phyloP scores from a whole-genome alignment of 2,329 filamentous ascomycete genomes.

The Penicillium olsonii region DNA sequence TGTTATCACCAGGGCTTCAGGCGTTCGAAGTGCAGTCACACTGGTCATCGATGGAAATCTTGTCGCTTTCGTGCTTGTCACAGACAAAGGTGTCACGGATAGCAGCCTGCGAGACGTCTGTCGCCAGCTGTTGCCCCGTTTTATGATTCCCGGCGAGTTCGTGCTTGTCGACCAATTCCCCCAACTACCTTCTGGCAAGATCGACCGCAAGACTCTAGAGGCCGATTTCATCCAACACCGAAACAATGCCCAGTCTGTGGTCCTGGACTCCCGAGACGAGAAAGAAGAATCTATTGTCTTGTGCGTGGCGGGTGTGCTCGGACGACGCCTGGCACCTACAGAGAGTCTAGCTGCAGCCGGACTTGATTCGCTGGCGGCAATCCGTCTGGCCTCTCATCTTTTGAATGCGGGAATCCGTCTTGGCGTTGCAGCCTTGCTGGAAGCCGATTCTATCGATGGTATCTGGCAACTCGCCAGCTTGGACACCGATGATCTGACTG shows the following conservation, averaged over 20 bases:
- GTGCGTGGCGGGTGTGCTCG: slow-evolving; percentile 47
- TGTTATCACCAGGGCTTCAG: slow-evolving; percentile 61
- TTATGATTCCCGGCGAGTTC: slow-evolving; percentile 80
- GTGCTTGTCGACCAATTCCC: slow-evolving; percentile 67
- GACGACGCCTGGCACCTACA: slow-evolving; percentile 35
- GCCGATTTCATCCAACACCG: slow-evolving; percentile 51
- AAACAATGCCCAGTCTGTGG: slow-evolving; percentile 11
- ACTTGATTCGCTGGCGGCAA: slow-evolving; percentile 67
- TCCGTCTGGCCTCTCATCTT: slow-evolving; percentile 65
- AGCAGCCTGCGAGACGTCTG: slow-evolving; percentile 60
- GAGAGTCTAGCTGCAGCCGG: slow-evolving; percentile 57
- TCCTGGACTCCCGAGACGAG: slow-evolving; percentile 24
- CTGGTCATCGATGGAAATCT: slow-evolving; percentile 68
- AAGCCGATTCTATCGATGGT: slow-evolving; percentile 50
- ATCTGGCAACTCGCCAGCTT: slow-evolving; percentile 35
- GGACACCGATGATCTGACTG: slow-evolving; percentile 19
- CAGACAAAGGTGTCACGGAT: slow-evolving; percentile 42
- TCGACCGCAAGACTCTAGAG: slow-evolving; percentile 69
- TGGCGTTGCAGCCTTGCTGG: slow-evolving; percentile 63
- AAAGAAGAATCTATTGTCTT: slow-evolving; percentile 38
- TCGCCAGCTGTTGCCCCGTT: slow-evolving; percentile 73
- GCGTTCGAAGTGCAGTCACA: slow-evolving; percentile 67
- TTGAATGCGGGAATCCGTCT: slow-evolving; percentile 58
- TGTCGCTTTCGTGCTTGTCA: slow-evolving; percentile 71
- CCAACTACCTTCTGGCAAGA: slow-evolving; percentile 78